Evolutionary conservation across 2,329 filamentous ascomycete genomes (phyloP), one percentile per base, ranked within the genome.

Genomic region (Chrysoporthe deuterocubensis): DNA sequence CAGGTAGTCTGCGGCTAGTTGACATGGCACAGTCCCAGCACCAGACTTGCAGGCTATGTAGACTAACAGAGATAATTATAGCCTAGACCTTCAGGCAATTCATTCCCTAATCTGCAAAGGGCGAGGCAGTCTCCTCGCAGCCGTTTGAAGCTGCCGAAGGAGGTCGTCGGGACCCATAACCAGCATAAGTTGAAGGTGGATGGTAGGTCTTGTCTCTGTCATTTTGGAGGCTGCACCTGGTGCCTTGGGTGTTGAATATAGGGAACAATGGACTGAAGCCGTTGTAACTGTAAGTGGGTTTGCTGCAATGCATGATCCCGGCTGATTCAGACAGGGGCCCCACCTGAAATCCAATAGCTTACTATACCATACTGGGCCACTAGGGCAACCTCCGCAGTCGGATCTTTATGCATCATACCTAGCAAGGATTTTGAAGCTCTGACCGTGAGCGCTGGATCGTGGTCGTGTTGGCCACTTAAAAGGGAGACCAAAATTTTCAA

Each of bases 351-450:
- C 9, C 6, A 40, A 40, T 40, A 9, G 9, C 37, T 40, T 40
- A 40, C 37, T 6, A 9, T 40, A 40, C 34, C 16, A 21, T n/a
- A n/a, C 42, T 26, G 40, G 18, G 21, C 26, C 40, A 26, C n/a
- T 46, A 16, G 43, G 32, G 9, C 40, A 44, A 21, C 43, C 67
- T 69, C 67, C 64, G 67, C 56, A 62, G 67, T 67, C 64, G 67
- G 67, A 67, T 61, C 42, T 34, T 34, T 13, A 18, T 43, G 60
- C 48, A 69, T 67, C 60, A 67, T 67, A 37, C 32, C 63, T 3
- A 43, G 48, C 64, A 67, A 57, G 67, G 67, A 34, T 67, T 43
- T 69, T 60, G 34, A 65, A 65, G 63, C 52, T 59, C 32, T 67
- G 57, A 21, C 57, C 14, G 58, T 9, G 40, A 43, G 57, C 43